Conservation (phyloP, 129 eudicot species). For the Lactuca saligna region DNA sequence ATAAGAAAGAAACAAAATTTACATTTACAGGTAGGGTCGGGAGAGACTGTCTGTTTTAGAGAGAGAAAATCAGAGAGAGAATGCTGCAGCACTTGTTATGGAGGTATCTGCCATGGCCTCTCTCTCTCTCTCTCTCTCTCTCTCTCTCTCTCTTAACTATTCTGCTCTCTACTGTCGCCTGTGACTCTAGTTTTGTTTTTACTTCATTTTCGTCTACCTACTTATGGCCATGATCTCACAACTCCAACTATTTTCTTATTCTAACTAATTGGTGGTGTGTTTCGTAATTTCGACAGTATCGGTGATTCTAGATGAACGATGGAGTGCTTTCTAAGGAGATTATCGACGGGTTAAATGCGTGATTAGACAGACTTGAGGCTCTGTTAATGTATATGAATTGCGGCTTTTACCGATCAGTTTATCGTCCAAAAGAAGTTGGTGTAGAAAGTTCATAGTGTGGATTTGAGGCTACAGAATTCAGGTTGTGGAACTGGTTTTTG, state of each 20-base stretch:
- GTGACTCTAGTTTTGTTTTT: not conserved
- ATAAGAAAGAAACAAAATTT: slow-evolving; percentile 21
- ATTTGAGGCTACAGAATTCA: slow-evolving; percentile 16
- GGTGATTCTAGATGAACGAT: slow-evolving; percentile 16
- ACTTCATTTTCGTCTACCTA: not conserved
- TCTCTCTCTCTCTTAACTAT: slow-evolving; percentile 12
- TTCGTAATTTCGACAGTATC: slow-evolving; percentile 6
- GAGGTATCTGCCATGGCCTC: slow-evolving; percentile 28
- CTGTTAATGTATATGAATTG: slow-evolving; percentile 22
- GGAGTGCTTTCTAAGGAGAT: slow-evolving; percentile 14
- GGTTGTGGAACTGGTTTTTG: not conserved
- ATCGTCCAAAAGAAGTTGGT: not conserved
- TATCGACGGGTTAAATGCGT: not conserved
- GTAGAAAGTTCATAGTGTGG: not conserved
- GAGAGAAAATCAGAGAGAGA: slow-evolving; percentile 28
- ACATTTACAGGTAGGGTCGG: slow-evolving; percentile 32
- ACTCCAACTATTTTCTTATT: slow-evolving; percentile 10
- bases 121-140: not conserved
- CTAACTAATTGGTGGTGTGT: slow-evolving; percentile 11
- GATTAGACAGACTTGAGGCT: not conserved
- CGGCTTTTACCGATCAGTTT: slow-evolving; percentile 18
- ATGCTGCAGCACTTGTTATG: slow-evolving; percentile 13
- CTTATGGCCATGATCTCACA: slow-evolving; percentile 9
- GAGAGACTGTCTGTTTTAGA: slow-evolving; percentile 38
- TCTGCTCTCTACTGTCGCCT: slow-evolving; percentile 3